Base-by-base conservation (phyloP, 192 early-diverging fungal species). In the Linderina pennispora region DNA sequence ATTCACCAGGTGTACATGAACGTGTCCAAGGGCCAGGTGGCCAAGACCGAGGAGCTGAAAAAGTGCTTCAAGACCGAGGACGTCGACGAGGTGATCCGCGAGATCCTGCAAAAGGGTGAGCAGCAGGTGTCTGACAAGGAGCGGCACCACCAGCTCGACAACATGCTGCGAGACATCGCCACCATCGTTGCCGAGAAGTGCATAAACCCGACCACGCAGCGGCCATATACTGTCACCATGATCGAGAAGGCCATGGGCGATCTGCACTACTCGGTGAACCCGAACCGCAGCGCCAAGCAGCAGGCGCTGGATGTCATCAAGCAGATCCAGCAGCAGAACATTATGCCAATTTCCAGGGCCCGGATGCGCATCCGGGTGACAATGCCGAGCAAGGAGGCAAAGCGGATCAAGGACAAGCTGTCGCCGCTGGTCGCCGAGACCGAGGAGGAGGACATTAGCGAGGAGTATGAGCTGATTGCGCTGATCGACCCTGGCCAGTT, bases 241-340 rank as follows among this genome's bases (percentile, higher is more conserved):
- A 94, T 99, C 43, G 97, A 99, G 73, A 96, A 98, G 76, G 85
- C 92, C 24, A 91, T 99, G 88, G 69, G 74, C 1, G 94, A 98
- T 45, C 69, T 99, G 20, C 94, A 97, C 51, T 85, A 90, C 48
- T 88, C 83, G 40, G 80, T 97, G 48, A 90, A 96, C 58, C 84
- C 87, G 4, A 94, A 89, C 48, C 71, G 80, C 17, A 88, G 78
- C 45, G 84, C 90, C 13, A 99, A 99, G 62, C 59, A 62, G 53
- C 63, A 85, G 70, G 94, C 97, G 23, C 63, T 98, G 45, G 93
- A 99, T 28, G 90, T 94, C 10, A 98, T 99, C 42, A 88, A 82
- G 52, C 84, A 84, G 63, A 65, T 99, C 32, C 89, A 97, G 69
- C 88, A 91, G 46, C 89, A 90, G 52, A 77, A 79, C 39, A 76